A percentile compares a stretch with the other conserved stretches of the same genome.
phyloP scores from a whole-genome alignment of 176 grass and related monocot species.

The Cenchrus americanus region DNA sequence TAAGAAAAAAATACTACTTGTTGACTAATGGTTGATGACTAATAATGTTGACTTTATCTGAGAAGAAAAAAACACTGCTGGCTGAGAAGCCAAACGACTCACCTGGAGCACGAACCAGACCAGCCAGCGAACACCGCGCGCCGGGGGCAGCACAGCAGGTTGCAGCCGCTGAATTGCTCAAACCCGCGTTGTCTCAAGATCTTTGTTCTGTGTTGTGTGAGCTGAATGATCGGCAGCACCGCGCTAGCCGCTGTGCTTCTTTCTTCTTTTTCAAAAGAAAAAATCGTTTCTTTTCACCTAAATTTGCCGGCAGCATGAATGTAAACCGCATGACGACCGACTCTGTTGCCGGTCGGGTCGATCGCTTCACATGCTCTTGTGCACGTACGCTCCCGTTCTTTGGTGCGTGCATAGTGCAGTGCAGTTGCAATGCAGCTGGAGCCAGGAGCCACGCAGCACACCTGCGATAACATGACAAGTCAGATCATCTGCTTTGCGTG shows the following conservation, averaged over 20 bases:
- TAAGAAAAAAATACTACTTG: too few relatives aligned
- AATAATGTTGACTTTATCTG: too few relatives aligned
- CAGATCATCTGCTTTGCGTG: background rate
- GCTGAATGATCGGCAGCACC: background rate
- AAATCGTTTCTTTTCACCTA: background rate
- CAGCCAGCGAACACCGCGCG: too few relatives aligned
- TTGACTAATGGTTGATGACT: too few relatives aligned
- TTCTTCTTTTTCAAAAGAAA: background rate
- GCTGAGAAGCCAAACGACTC: too few relatives aligned
- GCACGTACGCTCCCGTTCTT: background rate
- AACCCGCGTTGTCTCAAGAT: background rate
- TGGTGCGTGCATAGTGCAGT: background rate
- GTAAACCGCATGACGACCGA: constrained; percentile 17
- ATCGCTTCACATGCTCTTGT: background rate
- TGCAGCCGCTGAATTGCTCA: background rate
- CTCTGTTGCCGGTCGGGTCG: background rate
- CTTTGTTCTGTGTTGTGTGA: background rate
- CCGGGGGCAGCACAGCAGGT: too few relatives aligned
- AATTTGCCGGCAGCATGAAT: constrained; percentile 24
- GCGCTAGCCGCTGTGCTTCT: too few relatives aligned
- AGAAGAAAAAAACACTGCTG: too few relatives aligned
- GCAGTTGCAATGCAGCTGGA: too few relatives aligned
- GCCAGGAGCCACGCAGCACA: background rate
- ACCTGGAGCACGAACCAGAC: too few relatives aligned
- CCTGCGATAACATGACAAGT: background rate